Base-by-base conservation (phyloP, 2,329 filamentous ascomycete genomes). In the Pyricularia pennisetigena region DNA sequence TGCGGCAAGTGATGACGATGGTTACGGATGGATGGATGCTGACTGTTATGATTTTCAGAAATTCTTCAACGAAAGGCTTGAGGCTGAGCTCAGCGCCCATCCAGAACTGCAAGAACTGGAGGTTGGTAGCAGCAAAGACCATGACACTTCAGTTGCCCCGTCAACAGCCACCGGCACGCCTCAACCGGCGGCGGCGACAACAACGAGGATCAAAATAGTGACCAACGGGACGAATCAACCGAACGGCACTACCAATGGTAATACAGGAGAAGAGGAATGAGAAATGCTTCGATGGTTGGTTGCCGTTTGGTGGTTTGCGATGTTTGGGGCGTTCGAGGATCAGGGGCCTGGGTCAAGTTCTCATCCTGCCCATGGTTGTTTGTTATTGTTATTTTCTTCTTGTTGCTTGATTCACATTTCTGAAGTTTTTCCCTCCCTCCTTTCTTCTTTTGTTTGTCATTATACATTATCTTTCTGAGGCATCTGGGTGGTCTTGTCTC, bases 41-140 rank as follows among this genome's bases (percentile, higher is more conserved):
- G 23, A 65, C 30, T 26, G 30, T 8, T 1, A 12, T 23, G 10
- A 24, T 70, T 57, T 26, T 1, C 70, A 89, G 87, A 81, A 85
- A 76, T 87, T 83, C 75, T 88, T 86, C 76, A 82, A 82, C 67
- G 77, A 77, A 26, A 82, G 82, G 72, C 81, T 85, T 63, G 81
- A 85, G 70, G 83, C 72, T 16, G 71, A 71, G 69, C 66, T 73
- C 24, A 68, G 70, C 7, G 70, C 69, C 4, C 73, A 73, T 66
- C 71, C 72, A 16, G 71, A 73, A 68, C 72, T 74, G 61, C 73
- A 73, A 69, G 68, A 75, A 68, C 62, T 74, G 69, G 73, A 74
- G 63, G 26, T 20, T 32, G 41, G 41, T 24, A 26, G 35, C 29
- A 29, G 16, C 26, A 67, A 67, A 57, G 70, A 71, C 6, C 82